A percentile compares a stretch with the other conserved stretches of the same genome.
phyloP scores from a whole-genome alignment of 371 early-diverging fungal species.

The Chytridiales sp. region DNA sequence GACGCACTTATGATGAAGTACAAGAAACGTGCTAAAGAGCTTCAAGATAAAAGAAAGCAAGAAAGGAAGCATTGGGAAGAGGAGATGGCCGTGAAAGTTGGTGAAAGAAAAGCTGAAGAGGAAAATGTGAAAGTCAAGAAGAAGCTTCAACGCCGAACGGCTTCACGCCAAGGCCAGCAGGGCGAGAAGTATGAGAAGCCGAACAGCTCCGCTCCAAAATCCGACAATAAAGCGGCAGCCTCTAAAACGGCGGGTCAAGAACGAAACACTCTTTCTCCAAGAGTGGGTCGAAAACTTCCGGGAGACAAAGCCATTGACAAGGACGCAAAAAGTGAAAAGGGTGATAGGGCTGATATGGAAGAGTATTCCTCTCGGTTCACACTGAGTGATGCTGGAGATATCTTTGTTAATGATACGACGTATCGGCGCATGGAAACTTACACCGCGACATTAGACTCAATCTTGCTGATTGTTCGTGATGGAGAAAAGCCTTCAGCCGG shows the following conservation, averaged over 20 bases:
- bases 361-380: slow-evolving; percentile 36
- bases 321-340: slow-evolving; percentile 22
- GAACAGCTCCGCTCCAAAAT: background rate
- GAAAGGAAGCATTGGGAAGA: slow-evolving; percentile 51
- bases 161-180: background rate
- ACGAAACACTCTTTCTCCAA: slow-evolving; percentile 31
- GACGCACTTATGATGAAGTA: slow-evolving; percentile 42
- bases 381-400: slow-evolving; percentile 32
- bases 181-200: slow-evolving; percentile 22
- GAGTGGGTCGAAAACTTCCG: slow-evolving; percentile 23
- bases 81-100: slow-evolving; percentile 37
- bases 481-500: slow-evolving; percentile 32
- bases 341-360: slow-evolving; percentile 30
- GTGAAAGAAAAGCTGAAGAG: slow-evolving; percentile 52
- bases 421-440: slow-evolving; percentile 44
- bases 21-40: slow-evolving; percentile 43
- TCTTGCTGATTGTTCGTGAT: slow-evolving; percentile 39
- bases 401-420: slow-evolving; percentile 41
- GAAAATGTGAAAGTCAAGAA: slow-evolving; percentile 36
- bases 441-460: slow-evolving; percentile 32
- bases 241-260: slow-evolving; percentile 7
- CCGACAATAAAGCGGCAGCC: slow-evolving; percentile 16
- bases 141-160: slow-evolving; percentile 25
- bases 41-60: slow-evolving; percentile 43
- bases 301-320: slow-evolving; percentile 31